Conservation (phyloP, 1,139 yeast genomes). For the Geotrichum candidum region DNA sequence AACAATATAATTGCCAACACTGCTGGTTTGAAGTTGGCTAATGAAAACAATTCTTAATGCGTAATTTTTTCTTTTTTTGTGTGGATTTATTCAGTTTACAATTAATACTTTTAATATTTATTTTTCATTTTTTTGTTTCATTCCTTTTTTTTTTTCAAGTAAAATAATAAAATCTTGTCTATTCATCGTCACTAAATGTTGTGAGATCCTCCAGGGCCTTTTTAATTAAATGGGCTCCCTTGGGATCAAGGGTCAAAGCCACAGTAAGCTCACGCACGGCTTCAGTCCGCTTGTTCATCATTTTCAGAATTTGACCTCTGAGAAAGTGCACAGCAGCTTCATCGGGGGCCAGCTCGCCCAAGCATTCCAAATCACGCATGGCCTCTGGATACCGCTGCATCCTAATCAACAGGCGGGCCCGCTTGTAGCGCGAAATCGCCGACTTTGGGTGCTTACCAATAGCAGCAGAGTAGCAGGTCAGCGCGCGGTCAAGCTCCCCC, state of each 20-base stretch:
- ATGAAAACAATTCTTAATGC: background rate
- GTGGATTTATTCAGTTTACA: background rate
- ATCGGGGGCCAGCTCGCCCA: constrained; percentile 77
- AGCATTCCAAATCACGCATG: constrained; percentile 61
- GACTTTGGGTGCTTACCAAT: constrained; percentile 67
- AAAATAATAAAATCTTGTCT: background rate
- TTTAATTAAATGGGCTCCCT: constrained; percentile 79
- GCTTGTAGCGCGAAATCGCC: constrained; percentile 82
- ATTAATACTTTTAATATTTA: background rate
- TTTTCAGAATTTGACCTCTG: constrained; percentile 79
- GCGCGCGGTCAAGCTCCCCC: constrained; percentile 63
- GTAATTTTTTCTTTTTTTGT: background rate
- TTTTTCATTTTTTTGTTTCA: background rate
- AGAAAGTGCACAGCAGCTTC: constrained; percentile 91
- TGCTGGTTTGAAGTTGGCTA: background rate
- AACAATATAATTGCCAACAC: background rate
- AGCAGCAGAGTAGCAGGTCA: constrained; percentile 79
- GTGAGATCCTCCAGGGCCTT: constrained; percentile 61
- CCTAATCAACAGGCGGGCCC: constrained; percentile 72
- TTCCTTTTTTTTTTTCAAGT: background rate
- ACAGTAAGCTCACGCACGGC: constrained; percentile 86
- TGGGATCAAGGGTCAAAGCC: constrained; percentile 89
- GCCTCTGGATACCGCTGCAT: constrained; percentile 71
- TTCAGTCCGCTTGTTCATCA: constrained; percentile 62
- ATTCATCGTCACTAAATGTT: background rate